Evolutionary conservation across 2,329 filamentous ascomycete genomes (phyloP).

Genomic region (Zalaria obscura): DNA sequence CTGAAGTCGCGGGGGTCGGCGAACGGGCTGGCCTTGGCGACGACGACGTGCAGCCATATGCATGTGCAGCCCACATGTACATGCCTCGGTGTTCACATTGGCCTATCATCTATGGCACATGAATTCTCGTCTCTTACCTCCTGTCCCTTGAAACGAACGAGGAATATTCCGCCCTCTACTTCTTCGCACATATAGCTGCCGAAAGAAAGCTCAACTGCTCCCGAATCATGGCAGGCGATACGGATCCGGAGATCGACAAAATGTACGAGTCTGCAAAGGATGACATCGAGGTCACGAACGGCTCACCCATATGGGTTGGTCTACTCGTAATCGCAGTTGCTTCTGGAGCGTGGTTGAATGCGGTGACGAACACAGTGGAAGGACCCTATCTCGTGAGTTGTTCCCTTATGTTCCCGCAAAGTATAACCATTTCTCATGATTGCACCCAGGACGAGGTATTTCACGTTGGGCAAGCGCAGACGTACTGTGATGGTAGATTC

Average conservation of each 20-base stretch:
- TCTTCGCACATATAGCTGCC: too few species aligned
- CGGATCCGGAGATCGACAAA: neutral
- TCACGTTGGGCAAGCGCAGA: slow-evolving; percentile 81
- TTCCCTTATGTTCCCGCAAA: slow-evolving; percentile 1
- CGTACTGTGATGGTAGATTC: slow-evolving; percentile 66
- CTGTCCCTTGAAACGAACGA: too few species aligned
- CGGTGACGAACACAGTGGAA: slow-evolving; percentile 34
- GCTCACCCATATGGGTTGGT: neutral
- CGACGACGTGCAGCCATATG: too few species aligned
- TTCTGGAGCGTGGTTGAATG: slow-evolving; percentile 12
- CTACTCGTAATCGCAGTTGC: neutral
- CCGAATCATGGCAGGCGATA: too few species aligned
- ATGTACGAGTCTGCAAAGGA: neutral
- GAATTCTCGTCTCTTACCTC: too few species aligned
- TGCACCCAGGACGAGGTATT: slow-evolving; percentile 64
- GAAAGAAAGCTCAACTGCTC: too few species aligned
- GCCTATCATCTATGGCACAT: too few species aligned
- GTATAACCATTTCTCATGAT: slow-evolving; percentile 9
- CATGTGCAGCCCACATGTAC: too few species aligned
- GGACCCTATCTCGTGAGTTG: slow-evolving; percentile 44
- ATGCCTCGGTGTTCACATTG: too few species aligned
- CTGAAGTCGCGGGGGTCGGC: too few species aligned
- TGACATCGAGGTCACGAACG: neutral
- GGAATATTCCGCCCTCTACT: too few species aligned
- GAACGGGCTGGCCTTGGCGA: too few species aligned